These are phyloP conservation scores for Xylaria sp. DNA, from an alignment of 2,329 filamentous ascomycete genomes.

Conservation along the genomic window DNA sequence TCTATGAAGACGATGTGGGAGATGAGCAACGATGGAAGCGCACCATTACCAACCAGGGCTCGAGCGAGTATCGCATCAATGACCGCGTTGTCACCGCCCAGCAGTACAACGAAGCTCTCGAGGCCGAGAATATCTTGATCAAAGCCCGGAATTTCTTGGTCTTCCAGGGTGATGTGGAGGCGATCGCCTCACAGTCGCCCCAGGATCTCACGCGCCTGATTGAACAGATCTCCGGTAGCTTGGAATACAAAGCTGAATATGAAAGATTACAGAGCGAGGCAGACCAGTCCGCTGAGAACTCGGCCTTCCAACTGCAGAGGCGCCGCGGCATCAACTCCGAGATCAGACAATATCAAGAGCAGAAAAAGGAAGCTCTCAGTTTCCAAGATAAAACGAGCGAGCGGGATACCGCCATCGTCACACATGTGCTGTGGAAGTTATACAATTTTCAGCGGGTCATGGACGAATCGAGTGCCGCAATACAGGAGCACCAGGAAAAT, in stretches of 20 bases:
- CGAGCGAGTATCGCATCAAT: slow-evolving; percentile 97
- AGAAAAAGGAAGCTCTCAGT: slow-evolving; percentile 94
- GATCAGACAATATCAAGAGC: slow-evolving; percentile 96
- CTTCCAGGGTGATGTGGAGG: slow-evolving; percentile 97
- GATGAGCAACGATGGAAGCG: slow-evolving; percentile 97
- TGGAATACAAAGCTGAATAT: slow-evolving; percentile 95
- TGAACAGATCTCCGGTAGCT: slow-evolving; percentile 95
- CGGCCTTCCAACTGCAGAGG: slow-evolving; percentile 86
- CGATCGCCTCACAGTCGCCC: slow-evolving; percentile 93
- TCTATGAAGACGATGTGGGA: slow-evolving; percentile 96
- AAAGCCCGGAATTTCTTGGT: slow-evolving; percentile 98
- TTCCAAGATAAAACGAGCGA: slow-evolving; percentile 92
- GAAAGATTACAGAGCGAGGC: slow-evolving; percentile 87
- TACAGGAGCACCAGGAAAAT: slow-evolving; percentile 93
- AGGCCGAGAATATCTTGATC: slow-evolving; percentile 95
- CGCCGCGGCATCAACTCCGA: slow-evolving; percentile 96
- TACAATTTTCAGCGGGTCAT: slow-evolving; percentile 95
- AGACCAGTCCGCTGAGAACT: slow-evolving; percentile 87
- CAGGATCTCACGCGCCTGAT: slow-evolving; percentile 93
- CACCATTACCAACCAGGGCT: slow-evolving; percentile 85
- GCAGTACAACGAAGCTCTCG: slow-evolving; percentile 92
- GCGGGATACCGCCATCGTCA: slow-evolving; percentile 89
- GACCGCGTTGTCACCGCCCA: slow-evolving; percentile 87
- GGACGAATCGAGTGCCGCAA: slow-evolving; percentile 88
- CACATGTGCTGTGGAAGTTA: slow-evolving; percentile 95